Base-by-base conservation (phyloP, 2,329 filamentous ascomycete genomes). In the Clonostachys sp. region DNA sequence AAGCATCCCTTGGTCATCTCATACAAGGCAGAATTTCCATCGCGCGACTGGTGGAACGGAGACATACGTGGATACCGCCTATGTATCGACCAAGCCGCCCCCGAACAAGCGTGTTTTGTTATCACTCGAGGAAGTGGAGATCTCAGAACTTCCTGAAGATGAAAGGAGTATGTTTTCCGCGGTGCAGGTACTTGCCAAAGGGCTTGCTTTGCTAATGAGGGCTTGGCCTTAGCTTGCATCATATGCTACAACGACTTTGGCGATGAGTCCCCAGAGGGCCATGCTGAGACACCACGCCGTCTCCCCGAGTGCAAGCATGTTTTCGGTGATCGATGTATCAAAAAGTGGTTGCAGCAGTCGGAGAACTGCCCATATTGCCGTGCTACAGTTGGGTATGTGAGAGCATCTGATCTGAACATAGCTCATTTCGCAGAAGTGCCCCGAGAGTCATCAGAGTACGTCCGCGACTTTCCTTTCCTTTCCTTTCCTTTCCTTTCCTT, bases 211-310 rank as follows among this genome's bases (percentile, higher is more conserved):
- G 24, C 24, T 30, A 30, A 30, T 41, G 38, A 41, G 16, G 9
- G 9, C 1, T 7, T 18, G 24, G 30, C 50, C 40, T 2, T 52
- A 85, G 81, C 64, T 13, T 85, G 81, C 57, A 72, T 79, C 17
- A 85, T 85, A 49, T 85, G 81, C 63, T 84, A 84, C 57, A 83
- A 83, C 52, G 78, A 83, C 9, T 84, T 77, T 54, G 79, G 78
- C 34, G 66, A 73, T 13, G 60, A 66, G 48, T 80, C 74, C 30
- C 80, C 81, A 0, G 82, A 85, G 52, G 81, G 80, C 2, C 62
- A 78, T 17, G 72, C 67, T 42, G 82, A 86, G 57, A 67, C 63
- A 4, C 78, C 82, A 1, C 60, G 84, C 14, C 76, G 78, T 17
- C 61, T 85, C 16, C 81, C 82, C 3, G 77, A 73, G 53, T 86